phyloP scores from a whole-genome alignment of 225 moss, liverwort and hornwort species.

The Anthoceros angustus region DNA sequence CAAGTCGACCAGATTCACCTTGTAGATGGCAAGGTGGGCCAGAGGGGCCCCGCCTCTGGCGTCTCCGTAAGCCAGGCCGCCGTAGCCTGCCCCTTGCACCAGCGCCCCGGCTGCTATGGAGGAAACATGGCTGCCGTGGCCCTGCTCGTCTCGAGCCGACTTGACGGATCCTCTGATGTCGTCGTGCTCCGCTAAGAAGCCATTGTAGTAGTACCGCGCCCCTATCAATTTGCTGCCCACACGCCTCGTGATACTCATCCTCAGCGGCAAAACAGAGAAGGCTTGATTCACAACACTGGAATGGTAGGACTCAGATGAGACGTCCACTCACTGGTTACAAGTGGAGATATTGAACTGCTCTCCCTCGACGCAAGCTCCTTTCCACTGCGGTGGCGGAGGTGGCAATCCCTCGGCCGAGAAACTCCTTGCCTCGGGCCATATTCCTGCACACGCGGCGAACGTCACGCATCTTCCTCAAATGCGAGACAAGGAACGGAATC shows the following conservation, averaged over 20 bases:
- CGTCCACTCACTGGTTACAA: background rate
- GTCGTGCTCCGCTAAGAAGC: background rate
- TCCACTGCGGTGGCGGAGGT: background rate
- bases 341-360: background rate
- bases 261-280: background rate
- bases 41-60: background rate
- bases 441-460: background rate
- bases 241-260: background rate
- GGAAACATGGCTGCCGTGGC: background rate
- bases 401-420: background rate
- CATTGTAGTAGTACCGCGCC: background rate
- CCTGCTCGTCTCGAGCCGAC: background rate
- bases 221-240: background rate
- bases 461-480: background rate
- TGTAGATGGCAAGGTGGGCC: slow-evolving; percentile 1
- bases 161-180: background rate
- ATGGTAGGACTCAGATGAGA: background rate
- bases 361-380: background rate
- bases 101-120: background rate
- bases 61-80: background rate
- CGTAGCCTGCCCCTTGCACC: background rate
- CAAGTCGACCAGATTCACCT: background rate
- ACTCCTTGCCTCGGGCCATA: slow-evolving; percentile 2
- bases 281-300: background rate
- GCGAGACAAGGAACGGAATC: background rate